Base-by-base conservation (phyloP, 179 eudicot genomes). In the Drosera spatulata region DNA sequence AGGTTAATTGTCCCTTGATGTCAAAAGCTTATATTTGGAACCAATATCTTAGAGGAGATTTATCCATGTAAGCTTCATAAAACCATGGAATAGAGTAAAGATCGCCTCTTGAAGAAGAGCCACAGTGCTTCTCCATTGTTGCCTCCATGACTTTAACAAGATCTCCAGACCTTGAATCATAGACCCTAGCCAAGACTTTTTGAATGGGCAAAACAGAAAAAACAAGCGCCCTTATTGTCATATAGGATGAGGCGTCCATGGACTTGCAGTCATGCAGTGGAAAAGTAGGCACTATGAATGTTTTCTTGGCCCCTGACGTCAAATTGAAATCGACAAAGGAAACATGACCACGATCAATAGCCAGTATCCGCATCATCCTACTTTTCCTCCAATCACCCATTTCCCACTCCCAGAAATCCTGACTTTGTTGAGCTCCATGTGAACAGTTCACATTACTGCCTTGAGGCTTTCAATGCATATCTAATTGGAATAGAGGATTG, bases 321-420 rank as follows among this genome's bases (percentile, higher is more conserved):
- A 84, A 75, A 63, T 88, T 77, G 48, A 82, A 65, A 58, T 91
- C 98, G 41, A 81, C 71, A 72, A 91, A 91, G 10, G 98, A 91
- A 40, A 80, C 70, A 41, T 69, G 78, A 55, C 96, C 98, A 71
- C 79, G 80, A 73, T 91, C 96, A 71, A 91, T 68, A 43, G 98
- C 91, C 67, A 91, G 66, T 65, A 91, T 69, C 41, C 98, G 88
- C 85, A 91, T 82, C 41, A 70, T 72, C 77, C 96, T 73, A 71
- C 75, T 78, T 60, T 66, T 76, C 69, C 95, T 86, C 98, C 98
- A 91, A 56, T 91, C 98, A 60, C 96, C 98, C 91, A 88, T 88
- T 72, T 91, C 96, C 95, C 88, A 80, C 73, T 91, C 98, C 98
- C 98, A 91, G 66, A 91, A 91, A 67, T 80, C 96, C 60, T 77